phyloP scores from a whole-genome alignment of 495 filamentous ascomycete genomes.

The Penicillium maclennaniae region DNA sequence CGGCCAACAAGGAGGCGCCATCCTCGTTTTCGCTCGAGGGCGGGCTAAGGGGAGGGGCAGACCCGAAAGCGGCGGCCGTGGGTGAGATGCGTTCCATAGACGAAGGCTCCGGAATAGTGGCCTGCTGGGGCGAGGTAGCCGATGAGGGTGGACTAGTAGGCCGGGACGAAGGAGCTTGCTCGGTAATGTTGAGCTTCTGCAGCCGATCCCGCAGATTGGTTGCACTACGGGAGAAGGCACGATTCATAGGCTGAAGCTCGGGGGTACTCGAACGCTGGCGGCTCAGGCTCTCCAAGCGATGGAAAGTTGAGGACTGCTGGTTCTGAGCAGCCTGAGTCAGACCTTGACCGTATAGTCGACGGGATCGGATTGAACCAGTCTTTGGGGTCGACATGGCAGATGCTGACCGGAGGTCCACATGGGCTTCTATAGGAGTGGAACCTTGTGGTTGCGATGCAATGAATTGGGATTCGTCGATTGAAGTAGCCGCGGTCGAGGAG shows the following conservation, averaged over 20 bases:
- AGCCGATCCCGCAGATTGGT: conserved; percentile 54
- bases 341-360: conserved; percentile 81
- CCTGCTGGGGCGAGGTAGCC: conserved; percentile 31
- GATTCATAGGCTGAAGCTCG: conserved; percentile 36
- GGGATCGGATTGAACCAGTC: conserved; percentile 57
- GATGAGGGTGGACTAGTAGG: conserved; percentile 52
- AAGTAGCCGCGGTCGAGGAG: conserved; percentile 88
- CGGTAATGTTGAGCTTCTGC: conserved; percentile 46
- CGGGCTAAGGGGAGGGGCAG: conserved; percentile 66
- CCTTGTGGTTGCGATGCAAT: conserved; percentile 39
- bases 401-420: conserved; percentile 10
- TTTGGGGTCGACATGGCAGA: conserved; percentile 33
- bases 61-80: conserved; percentile 30
- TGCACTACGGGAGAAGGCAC: conserved; percentile 50
- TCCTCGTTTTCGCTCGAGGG: conserved; percentile 69
- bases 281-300: conserved; percentile 74
- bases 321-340: conserved; percentile 76
- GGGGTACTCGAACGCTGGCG: conserved; percentile 42
- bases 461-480: conserved; percentile 71
- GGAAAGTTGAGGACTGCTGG: conserved; percentile 70
- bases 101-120: conserved; percentile 16
- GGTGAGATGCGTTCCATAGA: conserved; percentile 27
- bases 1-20: conserved; percentile 45
- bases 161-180: conserved; percentile 34
- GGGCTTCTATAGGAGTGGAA: conserved; percentile 14